These are phyloP conservation scores for Talaromyces islandicus DNA, from an alignment of 2,329 filamentous ascomycete species.

Conservation along the genomic window DNA sequence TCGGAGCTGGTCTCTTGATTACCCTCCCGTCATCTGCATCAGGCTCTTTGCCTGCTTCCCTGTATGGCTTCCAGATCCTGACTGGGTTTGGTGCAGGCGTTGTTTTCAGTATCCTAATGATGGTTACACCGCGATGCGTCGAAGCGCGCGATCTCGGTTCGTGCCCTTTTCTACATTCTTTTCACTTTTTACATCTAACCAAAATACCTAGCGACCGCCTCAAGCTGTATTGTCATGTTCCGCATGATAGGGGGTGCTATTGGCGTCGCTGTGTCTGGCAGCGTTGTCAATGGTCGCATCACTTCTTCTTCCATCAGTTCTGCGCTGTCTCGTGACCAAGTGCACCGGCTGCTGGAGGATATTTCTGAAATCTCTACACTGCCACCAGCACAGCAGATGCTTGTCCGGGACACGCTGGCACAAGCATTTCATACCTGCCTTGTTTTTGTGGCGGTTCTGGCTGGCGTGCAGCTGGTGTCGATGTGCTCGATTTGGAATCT, in stretches of 20 bases:
- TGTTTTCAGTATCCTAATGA: constrained; percentile 18
- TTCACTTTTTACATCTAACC: background rate
- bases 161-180: background rate
- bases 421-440: background rate
- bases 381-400: background rate
- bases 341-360: background rate
- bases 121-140: constrained; percentile 20
- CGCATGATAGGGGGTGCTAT: constrained; percentile 23
- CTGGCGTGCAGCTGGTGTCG: background rate
- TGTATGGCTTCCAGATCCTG: background rate
- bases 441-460: background rate
- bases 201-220: constrained; percentile 9
- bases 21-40: background rate
- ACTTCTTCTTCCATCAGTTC: background rate
- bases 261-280: constrained; percentile 20
- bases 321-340: background rate
- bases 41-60: background rate
- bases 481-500: background rate
- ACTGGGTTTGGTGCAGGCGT: constrained; percentile 18
- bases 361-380: background rate
- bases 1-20: background rate
- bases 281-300: constrained; percentile 17
- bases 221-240: constrained; percentile 19
- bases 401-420: background rate
- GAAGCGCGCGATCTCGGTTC: constrained; percentile 21